A percentile compares a stretch with the other conserved stretches of the same genome.
Conservation (phyloP, 805 yeast species). For the Candida vaughaniae region DNA sequence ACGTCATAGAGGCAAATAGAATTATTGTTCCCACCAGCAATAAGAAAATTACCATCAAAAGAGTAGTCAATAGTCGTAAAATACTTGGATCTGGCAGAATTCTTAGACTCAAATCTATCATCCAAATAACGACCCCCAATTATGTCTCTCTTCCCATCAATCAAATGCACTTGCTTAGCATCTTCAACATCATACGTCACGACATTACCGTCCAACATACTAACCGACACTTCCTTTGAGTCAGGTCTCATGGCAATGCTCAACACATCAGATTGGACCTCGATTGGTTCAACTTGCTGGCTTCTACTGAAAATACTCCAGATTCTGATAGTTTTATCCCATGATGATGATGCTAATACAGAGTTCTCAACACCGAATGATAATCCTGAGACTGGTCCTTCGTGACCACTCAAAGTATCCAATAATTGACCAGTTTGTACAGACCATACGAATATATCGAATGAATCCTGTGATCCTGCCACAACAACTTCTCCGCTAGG, state of each 20-base stretch:
- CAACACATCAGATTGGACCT: conserved; percentile 79
- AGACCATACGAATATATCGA: conserved; percentile 93
- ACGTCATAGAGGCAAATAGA: conserved; percentile 90
- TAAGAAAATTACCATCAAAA: conserved; percentile 82
- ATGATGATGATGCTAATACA: conserved; percentile 83
- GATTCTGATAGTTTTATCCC: conserved; percentile 93
- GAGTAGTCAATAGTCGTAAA: conserved; percentile 82
- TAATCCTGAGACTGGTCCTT: conserved; percentile 88
- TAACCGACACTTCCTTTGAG: conserved; percentile 84
- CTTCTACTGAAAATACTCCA: conserved; percentile 92
- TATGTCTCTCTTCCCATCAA: conserved; percentile 88
- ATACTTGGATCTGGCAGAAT: conserved; percentile 79
- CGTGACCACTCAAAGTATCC: conserved; percentile 89
- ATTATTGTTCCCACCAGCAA: conserved; percentile 93
- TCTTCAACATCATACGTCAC: conserved; percentile 79
- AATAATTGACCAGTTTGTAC: conserved; percentile 92
- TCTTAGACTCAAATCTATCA: conserved; percentile 79
- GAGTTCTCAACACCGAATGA: conserved; percentile 80
- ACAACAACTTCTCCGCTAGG: conserved; percentile 96
- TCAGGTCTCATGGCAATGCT: conserved; percentile 86
- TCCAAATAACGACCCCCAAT: conserved; percentile 77
- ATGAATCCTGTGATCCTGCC: conserved; percentile 89
- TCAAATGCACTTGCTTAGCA: conserved; percentile 75
- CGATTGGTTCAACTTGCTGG: conserved; percentile 87
- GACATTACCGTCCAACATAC: conserved; percentile 86